A percentile compares a stretch with the other conserved stretches of the same genome.
Evolutionary conservation across 2,329 filamentous ascomycete genomes (phyloP).

Genomic region (Trichoderma koningiopsis): DNA sequence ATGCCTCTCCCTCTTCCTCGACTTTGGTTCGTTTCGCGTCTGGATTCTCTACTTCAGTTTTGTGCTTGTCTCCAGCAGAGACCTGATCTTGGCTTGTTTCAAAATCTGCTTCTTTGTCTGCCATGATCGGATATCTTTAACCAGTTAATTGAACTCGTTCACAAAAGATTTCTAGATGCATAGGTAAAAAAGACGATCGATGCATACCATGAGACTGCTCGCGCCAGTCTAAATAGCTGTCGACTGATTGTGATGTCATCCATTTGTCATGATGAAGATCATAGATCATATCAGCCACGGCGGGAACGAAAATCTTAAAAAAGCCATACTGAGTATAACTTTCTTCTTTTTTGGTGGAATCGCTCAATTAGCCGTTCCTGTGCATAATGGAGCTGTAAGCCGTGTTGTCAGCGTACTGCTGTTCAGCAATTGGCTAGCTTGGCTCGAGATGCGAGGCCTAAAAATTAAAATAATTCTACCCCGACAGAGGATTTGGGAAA

Average conservation of each 20-base stretch:
- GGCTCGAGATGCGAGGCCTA: not conserved
- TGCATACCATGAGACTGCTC: not conserved
- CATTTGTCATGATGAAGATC: constrained; percentile 23
- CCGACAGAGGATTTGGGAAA: not conserved
- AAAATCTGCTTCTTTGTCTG: not conserved
- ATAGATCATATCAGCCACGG: not conserved
- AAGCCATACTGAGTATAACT: not conserved
- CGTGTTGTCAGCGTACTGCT: not conserved
- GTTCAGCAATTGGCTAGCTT: not conserved
- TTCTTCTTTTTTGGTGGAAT: not conserved
- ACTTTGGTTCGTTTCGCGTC: constrained; percentile 35
- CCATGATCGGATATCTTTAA: not conserved
- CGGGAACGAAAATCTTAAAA: not conserved
- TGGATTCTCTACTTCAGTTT: constrained; percentile 33
- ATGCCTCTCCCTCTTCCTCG: constrained; percentile 29
- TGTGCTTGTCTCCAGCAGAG: constrained; percentile 36
- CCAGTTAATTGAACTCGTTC: not conserved
- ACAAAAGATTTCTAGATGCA: not conserved
- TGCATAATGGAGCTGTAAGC: not conserved
- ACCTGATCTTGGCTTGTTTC: not conserved
- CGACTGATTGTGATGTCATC: constrained; percentile 33
- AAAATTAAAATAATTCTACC: not conserved
- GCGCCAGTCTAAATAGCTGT: not conserved
- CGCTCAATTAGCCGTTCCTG: not conserved
- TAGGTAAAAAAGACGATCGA: not conserved